These are phyloP conservation scores for Irpex sp. DNA, from an alignment of 1,284 basidiomycete genomes.

Conservation along the genomic window DNA sequence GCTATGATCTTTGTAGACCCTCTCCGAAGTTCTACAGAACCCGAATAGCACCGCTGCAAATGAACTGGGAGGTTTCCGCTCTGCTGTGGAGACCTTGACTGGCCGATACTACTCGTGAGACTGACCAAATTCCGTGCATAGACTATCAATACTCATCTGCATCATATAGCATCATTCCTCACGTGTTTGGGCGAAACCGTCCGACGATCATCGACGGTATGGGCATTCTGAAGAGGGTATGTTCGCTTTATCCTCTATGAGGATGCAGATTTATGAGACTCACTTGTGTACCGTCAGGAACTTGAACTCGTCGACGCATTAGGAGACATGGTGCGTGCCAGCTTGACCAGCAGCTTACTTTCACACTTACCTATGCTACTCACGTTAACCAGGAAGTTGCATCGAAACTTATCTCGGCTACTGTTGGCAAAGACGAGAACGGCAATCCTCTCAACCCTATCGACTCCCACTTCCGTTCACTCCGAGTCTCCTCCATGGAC, in stretches of 20 bases:
- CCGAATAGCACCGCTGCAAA: constrained; percentile 39
- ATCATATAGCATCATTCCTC: constrained; percentile 53
- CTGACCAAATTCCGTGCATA: not conserved
- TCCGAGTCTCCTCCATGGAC: constrained; percentile 51
- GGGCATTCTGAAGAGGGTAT: constrained; percentile 42
- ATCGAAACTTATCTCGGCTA: constrained; percentile 50
- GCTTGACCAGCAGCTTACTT: not conserved
- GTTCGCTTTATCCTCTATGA: not conserved
- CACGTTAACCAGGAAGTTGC: constrained; percentile 45
- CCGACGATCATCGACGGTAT: constrained; percentile 43
- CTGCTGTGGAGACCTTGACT: constrained; percentile 46
- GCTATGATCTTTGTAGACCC: constrained; percentile 30
- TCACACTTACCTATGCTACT: not conserved
- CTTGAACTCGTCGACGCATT: constrained; percentile 65
- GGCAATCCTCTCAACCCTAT: constrained; percentile 53
- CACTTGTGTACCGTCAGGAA: constrained; percentile 34
- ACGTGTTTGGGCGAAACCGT: constrained; percentile 52
- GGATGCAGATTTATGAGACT: not conserved
- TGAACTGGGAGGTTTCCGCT: constrained; percentile 32
- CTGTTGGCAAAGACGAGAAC: constrained; percentile 33
- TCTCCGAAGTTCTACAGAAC: constrained; percentile 50
- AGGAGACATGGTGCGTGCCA: constrained; percentile 49
- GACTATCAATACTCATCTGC: not conserved
- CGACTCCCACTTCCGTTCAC: constrained; percentile 54
- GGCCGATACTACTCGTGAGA: constrained; percentile 58